Evolutionary conservation across 2,329 filamentous ascomycete species (phyloP), one percentile per base, ranked within the genome.

Genomic region (Ophiostoma montium): DNA sequence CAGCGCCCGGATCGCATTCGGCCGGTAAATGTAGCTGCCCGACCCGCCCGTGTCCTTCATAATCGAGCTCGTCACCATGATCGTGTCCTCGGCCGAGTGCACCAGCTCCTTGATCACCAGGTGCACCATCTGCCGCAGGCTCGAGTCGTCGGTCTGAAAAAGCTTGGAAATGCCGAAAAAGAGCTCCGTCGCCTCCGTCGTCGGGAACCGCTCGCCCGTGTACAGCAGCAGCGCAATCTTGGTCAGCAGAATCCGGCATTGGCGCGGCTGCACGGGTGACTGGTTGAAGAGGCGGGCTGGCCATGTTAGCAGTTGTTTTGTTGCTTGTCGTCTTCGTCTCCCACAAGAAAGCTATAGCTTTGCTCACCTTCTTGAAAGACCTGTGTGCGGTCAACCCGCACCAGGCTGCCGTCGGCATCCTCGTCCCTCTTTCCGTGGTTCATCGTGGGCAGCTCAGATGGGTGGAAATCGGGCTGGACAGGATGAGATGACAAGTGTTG

Each of bases 301-400:
- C 89, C 95, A 68, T 30, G 5, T n/a, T 21, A 21, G 18, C 13
- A 12, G 2, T 35, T 16, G 35, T 16, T 9, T 7, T 3, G 4
- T 11, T 33, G 31, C 31, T 19, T 32, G 15, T 23, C 27, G 13
- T 6, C 5, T 11, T 16, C 5, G 27, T 39, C n/a, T 21, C 30
- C n/a, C n/a, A 38, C 38, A 33, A 41, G 48, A 46, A 48, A 48
- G 46, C 50, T 51, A 51, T 51, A 42, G 41, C 52, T 23, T 69
- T n/a, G n/a, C n/a, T n/a, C n/a, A 95, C 92, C 92, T 83, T 98
- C 92, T 74, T 96, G 92, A 68, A 96, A 96, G 57, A 98, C 92
- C 60, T 90, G 88, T 50, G 90, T 95, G 62, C 94, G 84, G 72
- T 98, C 92, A 62, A 96, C 87, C 77, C 90, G 94, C 75, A 96